phyloP scores from a whole-genome alignment of 331 rosid genomes.

The Cydonia oblonga region DNA sequence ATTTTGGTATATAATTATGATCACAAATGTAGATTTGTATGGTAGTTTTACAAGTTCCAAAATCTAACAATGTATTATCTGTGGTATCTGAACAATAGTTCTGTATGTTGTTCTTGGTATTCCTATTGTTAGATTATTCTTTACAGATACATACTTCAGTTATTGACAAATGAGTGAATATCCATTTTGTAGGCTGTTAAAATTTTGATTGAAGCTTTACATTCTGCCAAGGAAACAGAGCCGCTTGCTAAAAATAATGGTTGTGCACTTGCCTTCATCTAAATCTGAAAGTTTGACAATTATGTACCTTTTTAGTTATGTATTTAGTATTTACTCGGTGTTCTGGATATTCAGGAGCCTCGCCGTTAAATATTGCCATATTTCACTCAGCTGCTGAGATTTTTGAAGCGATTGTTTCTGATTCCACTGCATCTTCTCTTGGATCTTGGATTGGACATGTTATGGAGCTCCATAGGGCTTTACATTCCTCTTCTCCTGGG shows the following conservation, averaged over 20 bases:
- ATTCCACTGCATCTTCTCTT: conserved; percentile 77
- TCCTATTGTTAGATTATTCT: not conserved
- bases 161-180: not conserved
- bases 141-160: conserved; percentile 6
- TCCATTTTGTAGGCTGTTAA: conserved; percentile 54
- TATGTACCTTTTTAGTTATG: not conserved
- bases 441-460: conserved; percentile 90
- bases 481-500: conserved; percentile 87
- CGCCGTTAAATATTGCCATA: conserved; percentile 73
- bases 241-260: conserved; percentile 54
- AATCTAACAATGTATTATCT: not conserved
- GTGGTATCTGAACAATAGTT: not conserved
- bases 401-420: conserved; percentile 89
- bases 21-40: not conserved
- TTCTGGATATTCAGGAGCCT: conserved; percentile 53
- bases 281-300: not conserved
- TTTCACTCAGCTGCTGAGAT: conserved; percentile 96
- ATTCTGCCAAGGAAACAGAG: conserved; percentile 70
- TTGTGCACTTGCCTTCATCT: conserved; percentile 20
- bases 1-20: too few species aligned
- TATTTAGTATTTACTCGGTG: conserved; percentile 10
- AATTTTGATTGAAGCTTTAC: conserved; percentile 68
- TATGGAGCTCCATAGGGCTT: conserved; percentile 73
- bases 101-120: conserved; percentile 1
- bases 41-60: not conserved